Evolutionary conservation across 2,329 filamentous ascomycete genomes (phyloP), one percentile per base, ranked within the genome.

Genomic region (Stenocarpella maydis): DNA sequence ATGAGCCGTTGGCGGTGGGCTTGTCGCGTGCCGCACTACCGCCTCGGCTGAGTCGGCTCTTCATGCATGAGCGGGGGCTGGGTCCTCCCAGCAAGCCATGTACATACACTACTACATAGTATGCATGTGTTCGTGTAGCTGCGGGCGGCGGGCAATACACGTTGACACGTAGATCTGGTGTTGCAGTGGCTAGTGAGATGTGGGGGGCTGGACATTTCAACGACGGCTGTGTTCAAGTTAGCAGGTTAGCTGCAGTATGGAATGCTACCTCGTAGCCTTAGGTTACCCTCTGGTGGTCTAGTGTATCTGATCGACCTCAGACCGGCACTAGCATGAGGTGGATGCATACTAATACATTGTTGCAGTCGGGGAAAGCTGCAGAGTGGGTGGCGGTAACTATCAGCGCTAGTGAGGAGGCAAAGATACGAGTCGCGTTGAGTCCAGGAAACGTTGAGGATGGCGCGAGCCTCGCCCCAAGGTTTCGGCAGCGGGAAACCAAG

Each of bases 371-470:
- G n/a, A n/a, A n/a, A n/a, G n/a, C n/a, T n/a, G n/a, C n/a, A n/a
- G n/a, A n/a, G n/a, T n/a, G n/a, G n/a, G n/a, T n/a, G n/a, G n/a
- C n/a, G n/a, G n/a, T n/a, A n/a, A n/a, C n/a, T n/a, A n/a, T n/a
- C n/a, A 47, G 39, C 39, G 55, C 55, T 61, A 61, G 12, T 17
- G 4, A 61, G 26, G n/a, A 49, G 17, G 43, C 34, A 28, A 37
- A 19, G 52, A 8, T 14, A 37, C 28, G 28, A 49, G 58, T 63
- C 26, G 58, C 28, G 58, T 63, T 63, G 58, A 49, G 58, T n/a
- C 43, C 49, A 63, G 58, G 43, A 63, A 63, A 37, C 58, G 58
- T 63, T 63, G 58, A 63, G 58, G 26, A 41, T 63, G 58, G 58
- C 58, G 28, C 43, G 28, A 24, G 28, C 14, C 58, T 10, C 31